Evolutionary conservation across 129 eudicot species (phyloP).

Genomic region (Flaveria linearis): DNA sequence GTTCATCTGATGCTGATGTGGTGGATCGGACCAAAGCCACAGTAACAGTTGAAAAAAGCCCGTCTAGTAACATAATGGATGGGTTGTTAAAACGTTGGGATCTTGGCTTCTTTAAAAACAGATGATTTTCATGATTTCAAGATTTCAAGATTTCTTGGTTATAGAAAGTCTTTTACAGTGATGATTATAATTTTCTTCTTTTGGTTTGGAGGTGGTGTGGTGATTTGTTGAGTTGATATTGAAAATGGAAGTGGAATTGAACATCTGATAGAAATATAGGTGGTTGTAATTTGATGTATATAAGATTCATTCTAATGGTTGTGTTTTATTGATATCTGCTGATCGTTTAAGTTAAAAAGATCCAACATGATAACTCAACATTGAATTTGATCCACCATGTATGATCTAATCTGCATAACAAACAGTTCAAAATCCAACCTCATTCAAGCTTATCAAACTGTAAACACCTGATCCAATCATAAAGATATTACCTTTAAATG

Average conservation of each 20-base stretch:
- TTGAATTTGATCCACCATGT: too few species aligned
- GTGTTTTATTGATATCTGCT: not conserved
- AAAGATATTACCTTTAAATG: conserved; percentile 62
- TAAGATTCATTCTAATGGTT: conserved; percentile 19
- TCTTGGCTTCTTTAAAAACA: conserved; percentile 68
- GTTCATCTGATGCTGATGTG: conserved; percentile 45
- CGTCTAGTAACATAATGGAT: conserved; percentile 71
- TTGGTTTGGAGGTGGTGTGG: conserved; percentile 37
- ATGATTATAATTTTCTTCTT: conserved; percentile 22
- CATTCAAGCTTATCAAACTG: not conserved
- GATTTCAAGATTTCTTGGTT: conserved; percentile 3
- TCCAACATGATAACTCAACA: too few species aligned
- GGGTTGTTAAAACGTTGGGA: conserved; percentile 93
- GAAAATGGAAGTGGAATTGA: conserved; percentile 25
- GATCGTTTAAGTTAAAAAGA: too few species aligned
- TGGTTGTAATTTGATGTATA: conserved; percentile 36
- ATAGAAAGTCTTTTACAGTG: conserved; percentile 25
- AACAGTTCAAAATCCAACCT: conserved; percentile 5
- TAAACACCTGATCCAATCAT: not conserved
- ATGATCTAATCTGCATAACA: too few species aligned
- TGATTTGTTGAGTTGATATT: conserved; percentile 20
- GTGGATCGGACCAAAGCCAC: conserved; percentile 73
- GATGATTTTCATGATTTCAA: conserved; percentile 20
- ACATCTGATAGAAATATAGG: conserved; percentile 31
- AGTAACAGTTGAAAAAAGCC: conserved; percentile 67